Evolutionary conservation across 2,329 filamentous ascomycete species (phyloP).

Genomic region (Myotisia sp.): DNA sequence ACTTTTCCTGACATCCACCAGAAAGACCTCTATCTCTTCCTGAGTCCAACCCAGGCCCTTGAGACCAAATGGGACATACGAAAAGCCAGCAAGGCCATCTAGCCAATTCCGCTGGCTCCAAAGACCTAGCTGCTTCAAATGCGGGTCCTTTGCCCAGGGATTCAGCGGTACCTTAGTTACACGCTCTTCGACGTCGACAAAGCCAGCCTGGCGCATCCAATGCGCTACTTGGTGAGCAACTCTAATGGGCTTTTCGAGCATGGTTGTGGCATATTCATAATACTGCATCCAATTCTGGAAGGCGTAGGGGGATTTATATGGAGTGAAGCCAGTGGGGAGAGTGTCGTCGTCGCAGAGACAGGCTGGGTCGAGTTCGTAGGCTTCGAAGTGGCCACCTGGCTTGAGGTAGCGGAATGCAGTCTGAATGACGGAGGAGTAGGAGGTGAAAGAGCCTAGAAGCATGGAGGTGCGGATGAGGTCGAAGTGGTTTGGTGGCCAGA

Average conservation of each 20-base stretch:
- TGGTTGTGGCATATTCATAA: conserved; percentile 31
- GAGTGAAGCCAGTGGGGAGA: conserved; percentile 34
- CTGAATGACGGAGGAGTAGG: conserved; percentile 42
- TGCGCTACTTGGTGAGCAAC: conserved; percentile 32
- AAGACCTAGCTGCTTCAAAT: conserved; percentile 35
- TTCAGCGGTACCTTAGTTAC: conserved; percentile 17
- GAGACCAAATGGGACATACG: conserved; percentile 28
- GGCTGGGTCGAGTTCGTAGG: conserved; percentile 32
- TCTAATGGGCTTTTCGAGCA: conserved; percentile 32
- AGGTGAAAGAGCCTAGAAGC: conserved; percentile 43
- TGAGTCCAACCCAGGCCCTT: conserved; percentile 30
- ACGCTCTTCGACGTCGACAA: conserved; percentile 13
- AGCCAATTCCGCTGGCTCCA: conserved; percentile 37
- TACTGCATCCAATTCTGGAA: conserved; percentile 37
- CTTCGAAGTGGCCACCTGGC: conserved; percentile 41
- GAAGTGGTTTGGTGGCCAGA: conserved; percentile 37
- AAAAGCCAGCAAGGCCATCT: conserved; percentile 29
- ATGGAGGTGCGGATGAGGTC: conserved; percentile 48
- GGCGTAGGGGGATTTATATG: conserved; percentile 23
- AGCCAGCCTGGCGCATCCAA: conserved; percentile 16
- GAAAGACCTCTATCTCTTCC: conserved; percentile 33
- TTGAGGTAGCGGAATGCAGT: conserved; percentile 39
- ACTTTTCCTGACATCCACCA: conserved; percentile 30
- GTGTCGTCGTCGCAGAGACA: conserved; percentile 41
- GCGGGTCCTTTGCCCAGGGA: conserved; percentile 20